Evolutionary conservation across 176 grass and related monocot species (phyloP), one percentile per base, ranked within the genome.

Genomic region (Carex parvula): DNA sequence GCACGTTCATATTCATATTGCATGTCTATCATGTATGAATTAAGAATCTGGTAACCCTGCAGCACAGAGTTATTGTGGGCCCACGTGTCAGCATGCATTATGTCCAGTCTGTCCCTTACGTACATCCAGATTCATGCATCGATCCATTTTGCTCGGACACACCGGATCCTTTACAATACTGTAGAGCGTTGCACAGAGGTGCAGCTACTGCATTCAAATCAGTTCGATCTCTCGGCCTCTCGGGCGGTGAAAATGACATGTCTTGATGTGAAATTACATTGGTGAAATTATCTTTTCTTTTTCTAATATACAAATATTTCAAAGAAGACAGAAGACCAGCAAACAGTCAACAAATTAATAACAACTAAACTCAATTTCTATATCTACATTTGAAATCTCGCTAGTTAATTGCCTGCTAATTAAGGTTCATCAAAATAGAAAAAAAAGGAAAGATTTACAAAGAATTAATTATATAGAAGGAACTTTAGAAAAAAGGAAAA

Each of bases 1-100:
- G 72, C 72, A 55, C 50, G 48, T 77, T 56, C 21, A 3, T 12
- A 76, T 76, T 77, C 50, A 8, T 13, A 77, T 77, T 77, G 70
- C 70, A 54, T 32, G 48, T 30, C 29, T 35, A 53, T 35, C 3
- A 55, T 54, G 46, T 14, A 52, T 75, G 20, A 30, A 75, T 52
- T 5, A 50, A 50, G 71, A 75, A 75, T 54, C 48, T 75, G 46
- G 30, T 15, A 54, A 26, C 44, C 71, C 71, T 24, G n/a, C 70
- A 52, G 8, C 10, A 11, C 11, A 75, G 71, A 29, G 20, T 52
- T 16, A 26, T 26, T 29, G 71, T 75, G 71, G 46, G 46, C 3
- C 71, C 71, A 75, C 44, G 1, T 75, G 71, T 75, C 71, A 75
- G 71, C 13, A 50, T 75, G 46, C 71, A 39, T 21, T 21, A 3